Conservation (phyloP, 495 filamentous ascomycete species). For the Penicillium tannophilum region DNA sequence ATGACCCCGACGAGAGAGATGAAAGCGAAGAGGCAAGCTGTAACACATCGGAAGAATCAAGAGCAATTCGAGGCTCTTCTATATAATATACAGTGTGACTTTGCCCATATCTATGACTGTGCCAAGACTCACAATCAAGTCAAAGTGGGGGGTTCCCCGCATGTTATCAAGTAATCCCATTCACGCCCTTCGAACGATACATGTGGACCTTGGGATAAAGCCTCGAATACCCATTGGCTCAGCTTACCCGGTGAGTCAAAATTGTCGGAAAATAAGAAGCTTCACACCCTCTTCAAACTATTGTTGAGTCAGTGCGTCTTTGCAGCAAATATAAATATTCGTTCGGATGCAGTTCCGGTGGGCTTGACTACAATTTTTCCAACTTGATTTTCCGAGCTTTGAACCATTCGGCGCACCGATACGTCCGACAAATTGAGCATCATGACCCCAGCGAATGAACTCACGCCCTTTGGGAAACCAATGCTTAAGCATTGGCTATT, state of each 20-base stretch:
- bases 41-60: neutral
- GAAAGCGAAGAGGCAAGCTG: neutral
- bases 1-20: neutral
- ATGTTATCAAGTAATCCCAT: neutral
- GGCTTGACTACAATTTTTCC: neutral
- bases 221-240: neutral
- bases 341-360: neutral
- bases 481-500: slow-evolving; percentile 74
- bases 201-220: neutral
- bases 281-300: too few species aligned
- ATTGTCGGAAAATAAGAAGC: neutral
- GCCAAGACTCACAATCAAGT: neutral
- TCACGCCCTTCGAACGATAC: neutral
- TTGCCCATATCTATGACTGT: neutral
- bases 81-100: neutral
- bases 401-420: too few species aligned
- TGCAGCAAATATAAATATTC: neutral
- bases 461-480: slow-evolving; percentile 55
- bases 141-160: neutral
- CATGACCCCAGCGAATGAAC: slow-evolving; percentile 8
- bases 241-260: neutral
- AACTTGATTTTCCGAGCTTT: too few species aligned
- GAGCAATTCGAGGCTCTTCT: neutral
- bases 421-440: neutral
- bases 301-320: neutral